Evolutionary conservation across 2,329 filamentous ascomycete genomes (phyloP).

Genomic region (Myriangium duriaei): DNA sequence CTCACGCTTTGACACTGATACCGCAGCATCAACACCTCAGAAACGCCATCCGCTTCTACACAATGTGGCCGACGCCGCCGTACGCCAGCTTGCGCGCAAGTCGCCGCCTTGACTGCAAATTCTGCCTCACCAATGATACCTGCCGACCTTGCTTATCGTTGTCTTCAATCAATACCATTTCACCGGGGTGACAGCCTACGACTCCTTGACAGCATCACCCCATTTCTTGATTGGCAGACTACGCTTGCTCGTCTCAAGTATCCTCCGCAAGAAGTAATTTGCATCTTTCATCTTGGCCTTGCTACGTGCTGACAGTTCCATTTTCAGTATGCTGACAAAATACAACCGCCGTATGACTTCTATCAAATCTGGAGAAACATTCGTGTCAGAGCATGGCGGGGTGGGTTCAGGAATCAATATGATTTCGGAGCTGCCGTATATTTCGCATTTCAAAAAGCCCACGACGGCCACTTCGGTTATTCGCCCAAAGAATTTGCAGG

Average conservation of each 20-base stretch:
- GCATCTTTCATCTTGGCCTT: neutral
- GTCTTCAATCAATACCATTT: constrained; percentile 33
- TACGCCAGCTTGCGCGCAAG: constrained; percentile 14
- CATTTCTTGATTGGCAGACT: constrained; percentile 36
- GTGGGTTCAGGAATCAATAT: constrained; percentile 29
- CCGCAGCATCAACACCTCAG: neutral
- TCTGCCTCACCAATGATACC: constrained; percentile 27
- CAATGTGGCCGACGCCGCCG: constrained; percentile 16
- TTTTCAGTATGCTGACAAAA: constrained; percentile 29
- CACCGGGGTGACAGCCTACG: constrained; percentile 28
- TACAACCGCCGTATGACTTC: constrained; percentile 32
- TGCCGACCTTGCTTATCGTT: constrained; percentile 33
- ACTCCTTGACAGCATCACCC: constrained; percentile 30
- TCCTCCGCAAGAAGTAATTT: constrained; percentile 27
- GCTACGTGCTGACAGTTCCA: neutral
- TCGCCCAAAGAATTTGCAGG: constrained; percentile 40
- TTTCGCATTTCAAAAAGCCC: constrained; percentile 39
- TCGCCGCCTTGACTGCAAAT: too few relatives aligned
- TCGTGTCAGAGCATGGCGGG: constrained; percentile 24
- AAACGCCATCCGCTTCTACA: constrained; percentile 17
- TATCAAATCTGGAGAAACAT: constrained; percentile 28
- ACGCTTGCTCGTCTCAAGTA: constrained; percentile 32
- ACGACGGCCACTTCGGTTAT: constrained; percentile 54
- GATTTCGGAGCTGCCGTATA: constrained; percentile 41
- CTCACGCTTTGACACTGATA: neutral